A percentile compares a stretch with the other conserved stretches of the same genome.
Evolutionary conservation across 2,329 filamentous ascomycete species (phyloP).

Genomic region (Colletotrichum karsti): DNA sequence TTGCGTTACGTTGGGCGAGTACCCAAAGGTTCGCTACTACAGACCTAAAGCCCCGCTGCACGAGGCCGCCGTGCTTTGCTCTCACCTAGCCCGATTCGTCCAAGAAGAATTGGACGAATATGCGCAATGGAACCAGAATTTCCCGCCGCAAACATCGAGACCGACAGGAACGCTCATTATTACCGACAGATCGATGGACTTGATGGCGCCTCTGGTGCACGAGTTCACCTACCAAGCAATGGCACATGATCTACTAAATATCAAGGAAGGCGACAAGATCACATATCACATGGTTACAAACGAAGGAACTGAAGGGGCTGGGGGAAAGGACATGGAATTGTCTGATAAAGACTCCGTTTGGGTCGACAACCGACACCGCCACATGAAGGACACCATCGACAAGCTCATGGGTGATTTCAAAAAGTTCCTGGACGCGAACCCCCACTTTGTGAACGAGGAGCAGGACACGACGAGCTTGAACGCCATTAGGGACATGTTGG

Average conservation of each 20-base stretch:
- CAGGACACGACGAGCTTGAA: conserved; percentile 80
- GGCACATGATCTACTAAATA: conserved; percentile 91
- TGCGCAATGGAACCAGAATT: conserved; percentile 83
- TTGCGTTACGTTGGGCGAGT: conserved; percentile 92
- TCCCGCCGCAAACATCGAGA: conserved; percentile 80
- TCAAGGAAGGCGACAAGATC: conserved; percentile 88
- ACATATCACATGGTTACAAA: conserved; percentile 85
- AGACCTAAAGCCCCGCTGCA: conserved; percentile 78
- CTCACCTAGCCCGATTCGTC: conserved; percentile 88
- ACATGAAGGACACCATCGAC: conserved; percentile 98
- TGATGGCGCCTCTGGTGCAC: conserved; percentile 87
- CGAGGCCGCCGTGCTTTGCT: conserved; percentile 87
- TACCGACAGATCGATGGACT: conserved; percentile 91
- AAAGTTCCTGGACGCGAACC: conserved; percentile 89
- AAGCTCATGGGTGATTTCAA: conserved; percentile 93
- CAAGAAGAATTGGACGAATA: conserved; percentile 93
- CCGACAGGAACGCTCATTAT: conserved; percentile 87
- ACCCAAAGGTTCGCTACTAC: conserved; percentile 93
- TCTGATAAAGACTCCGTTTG: conserved; percentile 92
- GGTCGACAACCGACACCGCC: conserved; percentile 91
- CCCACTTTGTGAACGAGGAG: conserved; percentile 84
- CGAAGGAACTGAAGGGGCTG: conserved; percentile 72
- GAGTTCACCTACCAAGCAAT: conserved; percentile 99
- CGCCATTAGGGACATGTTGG: conserved; percentile 96
- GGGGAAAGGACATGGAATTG: conserved; percentile 92